A percentile compares a stretch with the other conserved stretches of the same genome.
phyloP scores from a whole-genome alignment of 2,329 filamentous ascomycete genomes.

The Xylaria multiplex region DNA sequence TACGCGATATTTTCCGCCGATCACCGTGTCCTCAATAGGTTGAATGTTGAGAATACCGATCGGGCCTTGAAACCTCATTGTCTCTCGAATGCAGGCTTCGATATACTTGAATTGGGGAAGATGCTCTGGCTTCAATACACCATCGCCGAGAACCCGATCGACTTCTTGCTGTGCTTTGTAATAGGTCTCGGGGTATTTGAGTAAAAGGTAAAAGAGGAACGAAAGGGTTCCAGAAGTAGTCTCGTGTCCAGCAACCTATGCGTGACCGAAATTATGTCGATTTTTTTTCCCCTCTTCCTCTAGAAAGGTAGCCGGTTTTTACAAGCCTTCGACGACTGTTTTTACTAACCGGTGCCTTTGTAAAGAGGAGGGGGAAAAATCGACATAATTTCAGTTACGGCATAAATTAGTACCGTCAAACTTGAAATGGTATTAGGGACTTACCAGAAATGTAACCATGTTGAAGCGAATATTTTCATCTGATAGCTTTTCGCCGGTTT shows the following conservation, averaged over 20 bases:
- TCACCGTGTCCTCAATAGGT: slow-evolving; percentile 55
- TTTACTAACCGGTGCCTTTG: too few species aligned
- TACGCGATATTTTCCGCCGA: slow-evolving; percentile 64
- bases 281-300: too few species aligned
- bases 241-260: slow-evolving; percentile 56
- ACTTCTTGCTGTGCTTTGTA: slow-evolving; percentile 62
- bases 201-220: slow-evolving; percentile 60
- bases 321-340: too few species aligned
- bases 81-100: slow-evolving; percentile 64
- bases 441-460: slow-evolving; percentile 37
- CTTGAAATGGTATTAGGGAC: neutral
- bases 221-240: slow-evolving; percentile 62
- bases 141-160: slow-evolving; percentile 59
- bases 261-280: too few species aligned
- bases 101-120: slow-evolving; percentile 63
- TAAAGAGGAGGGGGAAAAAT: too few species aligned
- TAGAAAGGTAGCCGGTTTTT: too few species aligned
- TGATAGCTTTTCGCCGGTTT: slow-evolving; percentile 29
- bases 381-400: too few species aligned
- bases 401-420: neutral
- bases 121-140: slow-evolving; percentile 57
- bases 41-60: slow-evolving; percentile 58
- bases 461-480: slow-evolving; percentile 33
- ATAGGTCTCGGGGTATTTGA: slow-evolving; percentile 60
- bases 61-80: slow-evolving; percentile 61